Evolutionary conservation across 192 early-diverging fungal species (phyloP).

Genomic region (Hyaloraphidium curvatum): DNA sequence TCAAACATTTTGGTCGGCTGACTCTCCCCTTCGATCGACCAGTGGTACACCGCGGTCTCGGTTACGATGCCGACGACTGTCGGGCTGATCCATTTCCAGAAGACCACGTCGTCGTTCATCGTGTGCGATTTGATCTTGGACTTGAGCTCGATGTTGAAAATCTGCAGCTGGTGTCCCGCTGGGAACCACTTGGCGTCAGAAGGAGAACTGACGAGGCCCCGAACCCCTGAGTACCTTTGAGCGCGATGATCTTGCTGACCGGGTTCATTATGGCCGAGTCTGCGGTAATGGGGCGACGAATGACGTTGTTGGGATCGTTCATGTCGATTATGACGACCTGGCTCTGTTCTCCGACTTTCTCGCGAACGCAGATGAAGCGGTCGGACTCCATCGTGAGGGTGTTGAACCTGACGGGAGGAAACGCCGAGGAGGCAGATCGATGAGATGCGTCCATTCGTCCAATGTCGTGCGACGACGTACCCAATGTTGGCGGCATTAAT

Average conservation of each 20-base stretch:
- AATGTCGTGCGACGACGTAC: no score
- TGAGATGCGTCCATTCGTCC: no score
- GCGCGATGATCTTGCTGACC: constrained; percentile 73
- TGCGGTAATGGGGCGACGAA: constrained; percentile 83
- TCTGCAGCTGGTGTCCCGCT: constrained; percentile 81
- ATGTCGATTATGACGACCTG: constrained; percentile 93
- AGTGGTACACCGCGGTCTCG: constrained; percentile 77
- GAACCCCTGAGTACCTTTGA: no score
- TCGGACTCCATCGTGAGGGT: constrained; percentile 96
- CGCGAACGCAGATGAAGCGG: constrained; percentile 93
- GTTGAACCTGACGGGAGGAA: no score
- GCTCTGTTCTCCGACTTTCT: constrained; percentile 64
- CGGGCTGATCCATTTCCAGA: constrained; percentile 88
- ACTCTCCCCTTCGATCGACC: constrained; percentile 85
- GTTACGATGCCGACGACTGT: constrained; percentile 80
- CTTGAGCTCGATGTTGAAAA: constrained; percentile 93
- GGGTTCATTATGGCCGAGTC: constrained; percentile 99
- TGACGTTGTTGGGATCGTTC: constrained; percentile 56
- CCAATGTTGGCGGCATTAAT: constrained; percentile 83
- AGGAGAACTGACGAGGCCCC: no score
- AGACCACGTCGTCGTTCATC: constrained; percentile 83
- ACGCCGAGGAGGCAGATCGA: no score
- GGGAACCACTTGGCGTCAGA: background rate
- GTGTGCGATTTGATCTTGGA: constrained; percentile 82
- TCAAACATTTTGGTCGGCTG: constrained; percentile 83